Base-by-base conservation (phyloP, 2,329 filamentous ascomycete species). In the Sclerotinia nivalis region DNA sequence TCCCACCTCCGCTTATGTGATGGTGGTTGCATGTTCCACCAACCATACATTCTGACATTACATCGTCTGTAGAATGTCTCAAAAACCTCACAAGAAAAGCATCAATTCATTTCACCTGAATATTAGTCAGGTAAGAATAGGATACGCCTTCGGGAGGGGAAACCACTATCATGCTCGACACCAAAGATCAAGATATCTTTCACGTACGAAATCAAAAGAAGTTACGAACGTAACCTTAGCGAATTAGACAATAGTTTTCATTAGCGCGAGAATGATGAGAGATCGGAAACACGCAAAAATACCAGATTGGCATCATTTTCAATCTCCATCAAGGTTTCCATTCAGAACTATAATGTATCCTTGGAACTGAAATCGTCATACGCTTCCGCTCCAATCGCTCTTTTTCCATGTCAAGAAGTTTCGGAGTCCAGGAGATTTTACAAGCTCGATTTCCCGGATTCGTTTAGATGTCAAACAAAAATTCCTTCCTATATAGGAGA, bases 21-120 rank as follows among this genome's bases (percentile, higher is more conserved):
- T 52, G 60, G 50, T 50, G 45, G 61, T 52, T 64, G 61, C n/a
- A 52, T 50, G 31, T 50, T 64, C 45, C 60, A 64, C 60, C 45
- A 37, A 43, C 60, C 31, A 52, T 62, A 50, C 60, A 37, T 25
- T 40, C 45, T 50, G 31, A 40, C 45, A 64, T 64, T 64, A 64
- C 45, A 64, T 64, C n/a, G 47, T 64, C n/a, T 64, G 25, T 47
- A 55, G 56, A 64, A 69, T 69, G 66, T 69, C 66, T 69, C 50
- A 69, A 69, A 65, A 49, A 37, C 50, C 31, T 49, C 28, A 61
- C 65, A 40, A 59, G 45, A 61, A 68, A 68, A 61, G 55, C 43
- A 54, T 52, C 40, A 50, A 37, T 18, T 59, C 65, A 67, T 67
- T 50, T 50, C n/a, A 50, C 18, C 31, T 9, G 31, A 68, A 37